Base-by-base conservation (phyloP, 2,329 filamentous ascomycete genomes). In the Daldinia sp. region DNA sequence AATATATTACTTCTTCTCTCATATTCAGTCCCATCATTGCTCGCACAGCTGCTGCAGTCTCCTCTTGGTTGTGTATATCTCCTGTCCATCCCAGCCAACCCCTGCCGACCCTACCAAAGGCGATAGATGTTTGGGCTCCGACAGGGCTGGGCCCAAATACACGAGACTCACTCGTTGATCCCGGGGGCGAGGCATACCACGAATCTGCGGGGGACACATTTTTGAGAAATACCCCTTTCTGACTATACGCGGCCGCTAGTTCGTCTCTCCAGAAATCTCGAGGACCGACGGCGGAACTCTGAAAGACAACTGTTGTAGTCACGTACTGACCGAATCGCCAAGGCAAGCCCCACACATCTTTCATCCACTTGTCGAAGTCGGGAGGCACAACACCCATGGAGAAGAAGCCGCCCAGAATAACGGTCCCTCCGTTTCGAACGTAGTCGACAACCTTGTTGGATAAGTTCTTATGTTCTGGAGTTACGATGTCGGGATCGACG, bases 21-120 rank as follows among this genome's bases (percentile, higher is more conserved):
- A 11, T 27, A 34, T 59, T 59, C 11, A 59, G 23, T 9, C 49
- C 39, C 56, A 59, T 59, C 56, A 59, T 59, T 19, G 49, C 56
- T 30, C n/a, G 56, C 11, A 59, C 39, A 21, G 39, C 56, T 13
- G 48, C 19, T 11, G 29, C 4, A 15, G 39, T 47, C 37, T 53
- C 48, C 9, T 45, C 29, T 8, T 3, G 1, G 30, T 53, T 47
- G 30, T 30, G n/a, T 8, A 59, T 23, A 15, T 53, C 56, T 6
- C 57, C 49, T 5, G 41, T 54, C 30, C 30, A 60, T 32, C 57
- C 57, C 34, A 60, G 15, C 49, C 49, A 60, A 21, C 57, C 57
- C 4, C 19, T 8, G 1, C 57, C 49, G 48, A 53, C 39, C 29
- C 39, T 59, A 1, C 25, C 21, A 15, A 53, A 59, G 4, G 56